Evolutionary conservation across 2,329 filamentous ascomycete genomes (phyloP), one percentile per base, ranked within the genome.

Genomic region (Trichoderma koningii): DNA sequence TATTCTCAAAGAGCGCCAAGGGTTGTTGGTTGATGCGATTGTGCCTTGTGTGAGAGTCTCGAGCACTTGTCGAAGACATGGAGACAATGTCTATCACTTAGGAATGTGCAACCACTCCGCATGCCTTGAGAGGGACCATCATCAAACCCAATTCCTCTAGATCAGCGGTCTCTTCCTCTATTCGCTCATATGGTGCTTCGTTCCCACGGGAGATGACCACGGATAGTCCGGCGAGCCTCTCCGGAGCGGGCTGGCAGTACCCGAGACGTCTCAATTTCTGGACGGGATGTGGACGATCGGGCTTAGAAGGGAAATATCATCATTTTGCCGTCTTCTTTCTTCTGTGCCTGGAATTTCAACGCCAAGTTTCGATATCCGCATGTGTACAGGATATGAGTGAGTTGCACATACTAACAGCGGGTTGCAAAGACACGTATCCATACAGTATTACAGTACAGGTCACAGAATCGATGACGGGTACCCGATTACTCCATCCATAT

Each of bases 51-150:
- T 3, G 21, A 3, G 21, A 23, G 21, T 23, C 21, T 23, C 21
- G n/a, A 23, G 21, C 21, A 23, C 21, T 23, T 23, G 21, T 23
- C 21, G 21, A 23, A 3, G 21, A 23, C 21, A 23, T 23, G 21
- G 28, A 50, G 44, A 59, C 56, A 60, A n/a, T 60, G 44, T 41
- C 55, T 60, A 23, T 60, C 14, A 21, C 19, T 10, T 10, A 41
- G 56, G 56, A 60, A 60, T 60, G 44, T 3, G 19, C 34, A 9
- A 10, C 34, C 7, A 30, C 15, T 41, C 7, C 10, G 10, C 47
- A 61, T 51, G 10, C 57, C 57, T 51, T 12, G 17, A 1, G 17
- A 30, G 6, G 10, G 30, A 7, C 10, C 19, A 15, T 41, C 26
- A 41, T 42, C 26, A 1, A 5, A 19, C 12, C 1, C 19, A 9